Conservation (phyloP, 192 early-diverging fungal genomes). For the Ambispora gerdemannii region DNA sequence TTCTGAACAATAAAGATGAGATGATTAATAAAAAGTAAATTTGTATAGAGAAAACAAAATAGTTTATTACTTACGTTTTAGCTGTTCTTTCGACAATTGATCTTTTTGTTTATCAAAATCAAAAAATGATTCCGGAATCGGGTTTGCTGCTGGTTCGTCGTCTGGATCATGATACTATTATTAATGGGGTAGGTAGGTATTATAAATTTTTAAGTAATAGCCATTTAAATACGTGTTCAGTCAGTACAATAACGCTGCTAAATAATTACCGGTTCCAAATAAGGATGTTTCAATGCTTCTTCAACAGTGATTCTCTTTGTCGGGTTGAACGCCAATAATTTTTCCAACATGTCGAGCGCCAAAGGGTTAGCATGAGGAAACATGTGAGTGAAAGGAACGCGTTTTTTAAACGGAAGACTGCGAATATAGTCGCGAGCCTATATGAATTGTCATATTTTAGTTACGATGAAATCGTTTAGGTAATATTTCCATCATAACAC, state of each 20-base stretch:
- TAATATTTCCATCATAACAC: no score
- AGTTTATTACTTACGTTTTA: constrained; percentile 54
- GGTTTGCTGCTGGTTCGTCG: constrained; percentile 72
- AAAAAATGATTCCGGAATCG: constrained; percentile 75
- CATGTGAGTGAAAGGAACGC: constrained; percentile 74
- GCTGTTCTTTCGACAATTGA: constrained; percentile 72
- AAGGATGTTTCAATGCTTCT: constrained; percentile 88
- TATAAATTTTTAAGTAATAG: no score
- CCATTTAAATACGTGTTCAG: no score
- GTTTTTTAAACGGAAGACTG: constrained; percentile 80
- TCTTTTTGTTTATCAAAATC: constrained; percentile 87
- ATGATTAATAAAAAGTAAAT: neutral
- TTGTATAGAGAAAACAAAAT: neutral
- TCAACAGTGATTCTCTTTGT: constrained; percentile 84
- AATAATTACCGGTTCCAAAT: constrained; percentile 58
- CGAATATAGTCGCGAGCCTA: constrained; percentile 90
- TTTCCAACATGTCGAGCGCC: constrained; percentile 85
- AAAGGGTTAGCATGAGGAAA: constrained; percentile 86
- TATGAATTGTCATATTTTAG: no score
- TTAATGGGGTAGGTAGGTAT: neutral
- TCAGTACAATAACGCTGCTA: no score
- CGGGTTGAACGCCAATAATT: constrained; percentile 86
- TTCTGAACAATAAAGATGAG: neutral
- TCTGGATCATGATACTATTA: constrained; percentile 65
- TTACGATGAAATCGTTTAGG: no score